A percentile compares a stretch with the other conserved stretches of the same genome.
Conservation (phyloP, 495 filamentous ascomycete genomes). For the Rhizodiscina lignyota region DNA sequence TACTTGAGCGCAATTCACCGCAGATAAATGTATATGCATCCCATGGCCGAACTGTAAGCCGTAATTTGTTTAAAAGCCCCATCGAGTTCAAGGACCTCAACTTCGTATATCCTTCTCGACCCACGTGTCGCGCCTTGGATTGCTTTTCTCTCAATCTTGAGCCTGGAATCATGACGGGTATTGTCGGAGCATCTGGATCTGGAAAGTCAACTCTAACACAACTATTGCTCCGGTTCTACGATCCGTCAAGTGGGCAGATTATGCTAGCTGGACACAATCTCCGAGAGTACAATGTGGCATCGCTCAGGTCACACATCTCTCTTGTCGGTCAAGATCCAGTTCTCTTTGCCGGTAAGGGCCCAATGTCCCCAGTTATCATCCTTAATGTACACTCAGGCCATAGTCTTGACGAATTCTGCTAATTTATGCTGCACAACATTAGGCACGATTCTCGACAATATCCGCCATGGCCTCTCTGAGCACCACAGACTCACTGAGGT, state of each 20-base stretch:
- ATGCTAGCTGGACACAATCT: conserved; percentile 2
- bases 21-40: conserved; percentile 20
- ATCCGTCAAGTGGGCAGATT: conserved; percentile 5
- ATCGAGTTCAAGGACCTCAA: conserved; percentile 11
- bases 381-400: too few relatives aligned
- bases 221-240: conserved; percentile 7
- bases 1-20: conserved; percentile 28
- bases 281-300: neutral
- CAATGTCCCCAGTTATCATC: too few relatives aligned
- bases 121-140: conserved; percentile 7
- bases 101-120: conserved; percentile 15
- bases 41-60: conserved; percentile 3
- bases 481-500: neutral
- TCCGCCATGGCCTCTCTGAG: conserved; percentile 7
- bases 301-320: conserved; percentile 2
- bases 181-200: conserved; percentile 12
- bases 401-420: too few relatives aligned
- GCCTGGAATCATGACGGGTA: conserved; percentile 8
- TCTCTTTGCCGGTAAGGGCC: conserved; percentile 9
- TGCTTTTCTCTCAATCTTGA: conserved; percentile 5
- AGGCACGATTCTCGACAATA: conserved; percentile 13
- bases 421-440: too few relatives aligned
- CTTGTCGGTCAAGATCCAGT: conserved; percentile 7
- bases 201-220: conserved; percentile 9
- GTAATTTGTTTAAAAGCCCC: conserved; percentile 1